Evolutionary conservation across 2,329 filamentous ascomycete species (phyloP).

Genomic region (Aspergillus latus): DNA sequence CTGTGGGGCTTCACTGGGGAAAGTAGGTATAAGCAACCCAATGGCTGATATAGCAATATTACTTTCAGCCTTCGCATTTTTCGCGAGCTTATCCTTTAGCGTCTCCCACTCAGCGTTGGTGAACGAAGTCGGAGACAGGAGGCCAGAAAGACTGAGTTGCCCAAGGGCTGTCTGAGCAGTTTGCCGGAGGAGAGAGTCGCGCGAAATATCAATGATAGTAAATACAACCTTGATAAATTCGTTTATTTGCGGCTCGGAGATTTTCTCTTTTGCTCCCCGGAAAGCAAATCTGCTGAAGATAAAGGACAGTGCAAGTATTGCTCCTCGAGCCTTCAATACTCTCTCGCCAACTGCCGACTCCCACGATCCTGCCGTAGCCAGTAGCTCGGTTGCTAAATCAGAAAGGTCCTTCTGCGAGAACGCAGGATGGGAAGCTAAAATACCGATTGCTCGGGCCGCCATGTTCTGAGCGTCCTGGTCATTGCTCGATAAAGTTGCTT

Average conservation of each 20-base stretch:
- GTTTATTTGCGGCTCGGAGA: conserved; percentile 40
- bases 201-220: conserved; percentile 54
- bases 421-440: conserved; percentile 66
- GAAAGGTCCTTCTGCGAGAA: conserved; percentile 44
- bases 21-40: conserved; percentile 68
- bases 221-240: conserved; percentile 48
- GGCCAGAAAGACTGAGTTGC: conserved; percentile 61
- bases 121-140: conserved; percentile 44
- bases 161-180: conserved; percentile 59
- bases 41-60: conserved; percentile 79
- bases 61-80: conserved; percentile 73
- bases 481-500: conserved; percentile 67
- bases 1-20: conserved; percentile 33
- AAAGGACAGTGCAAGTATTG: conserved; percentile 59
- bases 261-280: conserved; percentile 40
- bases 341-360: conserved; percentile 60
- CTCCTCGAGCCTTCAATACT: conserved; percentile 60
- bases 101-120: conserved; percentile 38
- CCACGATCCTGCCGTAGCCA: conserved; percentile 53
- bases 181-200: conserved; percentile 58
- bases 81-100: conserved; percentile 63
- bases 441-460: conserved; percentile 70
- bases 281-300: conserved; percentile 58
- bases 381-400: conserved; percentile 47
- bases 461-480: conserved; percentile 65